Conservation (phyloP, 176 grass and related monocot genomes). For the Poa pratensis region DNA sequence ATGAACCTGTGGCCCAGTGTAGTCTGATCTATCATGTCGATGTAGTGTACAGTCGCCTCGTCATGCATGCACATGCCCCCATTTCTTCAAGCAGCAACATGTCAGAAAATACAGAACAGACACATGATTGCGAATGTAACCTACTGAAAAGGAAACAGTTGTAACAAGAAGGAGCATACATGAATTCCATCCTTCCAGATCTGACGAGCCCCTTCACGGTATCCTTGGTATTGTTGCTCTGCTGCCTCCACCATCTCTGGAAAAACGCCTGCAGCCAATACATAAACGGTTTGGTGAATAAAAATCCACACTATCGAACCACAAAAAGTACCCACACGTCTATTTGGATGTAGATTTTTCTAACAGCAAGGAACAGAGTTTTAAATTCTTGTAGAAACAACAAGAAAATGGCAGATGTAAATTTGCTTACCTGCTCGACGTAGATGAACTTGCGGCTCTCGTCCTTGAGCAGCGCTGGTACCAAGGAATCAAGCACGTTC, state of each 20-base stretch:
- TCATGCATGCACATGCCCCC: constrained; percentile 98
- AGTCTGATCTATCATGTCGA: constrained; percentile 97
- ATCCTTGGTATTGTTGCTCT: constrained; percentile 71
- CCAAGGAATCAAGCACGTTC: constrained; percentile 86
- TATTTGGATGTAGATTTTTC: constrained; percentile 1
- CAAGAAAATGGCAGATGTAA: neutral
- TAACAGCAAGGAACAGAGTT: neutral
- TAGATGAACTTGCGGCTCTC: constrained; percentile 94
- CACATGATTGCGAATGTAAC: constrained; percentile 1
- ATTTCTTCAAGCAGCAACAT: constrained; percentile 59
- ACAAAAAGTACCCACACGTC: constrained; percentile 11
- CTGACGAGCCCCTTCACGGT: constrained; percentile 74
- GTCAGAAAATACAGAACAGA: neutral
- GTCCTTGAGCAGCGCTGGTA: constrained; percentile 78
- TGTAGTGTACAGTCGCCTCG: constrained; percentile 84
- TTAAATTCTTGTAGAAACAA: neutral
- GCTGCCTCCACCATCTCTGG: constrained; percentile 95
- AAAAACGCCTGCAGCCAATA: constrained; percentile 69
- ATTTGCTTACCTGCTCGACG: constrained; percentile 67
- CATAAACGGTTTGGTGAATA: neutral
- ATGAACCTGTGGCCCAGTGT: constrained; percentile 85
- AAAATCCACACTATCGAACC: neutral
- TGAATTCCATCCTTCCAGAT: constrained; percentile 83
- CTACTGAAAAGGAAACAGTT: neutral
- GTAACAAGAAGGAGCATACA: constrained; percentile 49